Base-by-base conservation (phyloP, 2,329 filamentous ascomycete species). In the Cercospora janseana region DNA sequence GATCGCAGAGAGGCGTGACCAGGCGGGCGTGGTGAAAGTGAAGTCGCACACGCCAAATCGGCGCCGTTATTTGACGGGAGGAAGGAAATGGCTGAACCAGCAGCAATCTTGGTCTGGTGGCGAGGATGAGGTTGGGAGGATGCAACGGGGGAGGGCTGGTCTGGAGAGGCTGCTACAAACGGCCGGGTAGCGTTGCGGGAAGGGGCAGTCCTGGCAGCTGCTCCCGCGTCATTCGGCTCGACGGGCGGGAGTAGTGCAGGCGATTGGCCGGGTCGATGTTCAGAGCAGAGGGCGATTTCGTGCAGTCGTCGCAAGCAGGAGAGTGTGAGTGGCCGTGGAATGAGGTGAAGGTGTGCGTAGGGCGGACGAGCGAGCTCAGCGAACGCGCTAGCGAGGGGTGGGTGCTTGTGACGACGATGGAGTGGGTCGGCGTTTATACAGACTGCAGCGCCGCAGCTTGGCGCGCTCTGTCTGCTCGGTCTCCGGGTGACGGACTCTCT, bases 181-280 rank as follows among this genome's bases (percentile, higher is more conserved):
- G 42, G 42, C 42, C 32, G 42, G 28, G 34, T 21, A 34, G n/a
- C 28, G 28, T 45, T 45, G 27, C 29, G 32, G 42, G 42, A 40
- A 40, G 35, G 35, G 35, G 35, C 20, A 13, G 27, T 10, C 34
- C 34, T 38, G 34, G 34, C 34, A 38, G 18, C 34, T 23, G 34
- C 35, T 23, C 2, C 13, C 12, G 20, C 20, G 9, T 40, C 18
- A 23, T 40, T 40, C 35, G 35, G 35, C 35, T 40, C 20, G 18
- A 24, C 35, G 35, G 35, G 21, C 23, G 21, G 18, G 35, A n/a
- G n/a, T n/a, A n/a, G n/a, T n/a, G n/a, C n/a, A n/a, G n/a, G n/a
- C n/a, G n/a, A n/a, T n/a, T 16, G 15, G 31, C 12, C 31, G 13
- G 20, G 31, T 13, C 20, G 31, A 32, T 32, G 16, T 23, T 44